Conservation (phyloP, 2,329 filamentous ascomycete genomes). For the Pochonia chlamydosporia region DNA sequence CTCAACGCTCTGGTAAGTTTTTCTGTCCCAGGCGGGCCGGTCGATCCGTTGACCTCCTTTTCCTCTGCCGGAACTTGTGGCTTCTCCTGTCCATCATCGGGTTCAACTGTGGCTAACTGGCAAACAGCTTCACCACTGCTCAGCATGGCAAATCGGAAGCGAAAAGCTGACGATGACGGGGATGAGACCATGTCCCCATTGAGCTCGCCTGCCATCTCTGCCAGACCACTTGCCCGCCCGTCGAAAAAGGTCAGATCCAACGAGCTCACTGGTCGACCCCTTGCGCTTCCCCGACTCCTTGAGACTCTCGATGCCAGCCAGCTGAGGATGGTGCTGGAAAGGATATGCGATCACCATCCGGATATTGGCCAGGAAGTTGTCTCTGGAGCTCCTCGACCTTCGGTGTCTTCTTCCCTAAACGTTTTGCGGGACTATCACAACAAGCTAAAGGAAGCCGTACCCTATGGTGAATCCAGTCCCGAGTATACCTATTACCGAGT, state of each 20-base stretch:
- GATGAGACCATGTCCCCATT: slow-evolving; percentile 89
- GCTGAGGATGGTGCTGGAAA: slow-evolving; percentile 78
- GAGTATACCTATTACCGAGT: slow-evolving; percentile 96
- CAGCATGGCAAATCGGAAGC: slow-evolving; percentile 60
- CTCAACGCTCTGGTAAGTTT: slow-evolving; percentile 49
- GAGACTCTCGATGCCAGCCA: slow-evolving; percentile 87
- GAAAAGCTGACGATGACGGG: slow-evolving; percentile 75
- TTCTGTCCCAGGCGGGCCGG: background rate
- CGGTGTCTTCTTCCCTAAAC: slow-evolving; percentile 70
- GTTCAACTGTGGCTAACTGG: slow-evolving; percentile 1
- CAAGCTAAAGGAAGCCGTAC: slow-evolving; percentile 71
- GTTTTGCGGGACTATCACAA: slow-evolving; percentile 80
- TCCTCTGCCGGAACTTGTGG: background rate
- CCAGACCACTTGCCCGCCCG: slow-evolving; percentile 60
- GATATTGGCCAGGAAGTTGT: slow-evolving; percentile 81
- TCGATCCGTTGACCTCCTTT: background rate
- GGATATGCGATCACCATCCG: slow-evolving; percentile 85
- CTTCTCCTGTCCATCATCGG: background rate
- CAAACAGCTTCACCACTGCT: slow-evolving; percentile 38
- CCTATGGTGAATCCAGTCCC: slow-evolving; percentile 76
- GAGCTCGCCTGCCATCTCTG: slow-evolving; percentile 69
- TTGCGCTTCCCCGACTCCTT: slow-evolving; percentile 65
- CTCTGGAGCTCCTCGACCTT: slow-evolving; percentile 78
- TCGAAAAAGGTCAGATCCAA: slow-evolving; percentile 58
- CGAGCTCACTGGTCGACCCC: slow-evolving; percentile 57